Conservation (phyloP, 176 grass and related monocot species). For the Aechmea fasciata region DNA sequence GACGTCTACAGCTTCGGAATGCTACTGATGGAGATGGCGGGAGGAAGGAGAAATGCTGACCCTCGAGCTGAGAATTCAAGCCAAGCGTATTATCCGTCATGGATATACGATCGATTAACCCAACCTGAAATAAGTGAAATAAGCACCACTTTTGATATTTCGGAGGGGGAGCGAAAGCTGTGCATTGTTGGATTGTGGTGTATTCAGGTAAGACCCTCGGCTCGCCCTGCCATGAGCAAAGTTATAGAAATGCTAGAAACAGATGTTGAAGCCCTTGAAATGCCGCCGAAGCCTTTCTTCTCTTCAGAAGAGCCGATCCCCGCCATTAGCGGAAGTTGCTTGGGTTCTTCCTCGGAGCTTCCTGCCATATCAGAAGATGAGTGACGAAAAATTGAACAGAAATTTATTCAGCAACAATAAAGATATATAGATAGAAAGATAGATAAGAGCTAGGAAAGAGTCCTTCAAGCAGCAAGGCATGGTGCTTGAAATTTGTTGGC, state of each 20-base stretch:
- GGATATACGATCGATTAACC: slow-evolving; percentile 24
- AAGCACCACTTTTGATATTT: neutral
- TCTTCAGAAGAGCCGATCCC: too few relatives aligned
- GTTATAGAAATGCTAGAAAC: neutral
- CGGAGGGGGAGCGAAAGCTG: slow-evolving; percentile 29
- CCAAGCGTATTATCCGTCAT: slow-evolving; percentile 25
- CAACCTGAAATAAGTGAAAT: slow-evolving; percentile 1
- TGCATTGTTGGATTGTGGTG: slow-evolving; percentile 30
- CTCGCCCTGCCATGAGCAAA: slow-evolving; percentile 12
- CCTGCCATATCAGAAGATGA: too few relatives aligned
- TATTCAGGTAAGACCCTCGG: slow-evolving; percentile 30
- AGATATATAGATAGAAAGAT: too few relatives aligned
- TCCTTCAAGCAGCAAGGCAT: too few relatives aligned
- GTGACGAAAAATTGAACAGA: too few relatives aligned
- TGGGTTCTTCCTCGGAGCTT: too few relatives aligned
- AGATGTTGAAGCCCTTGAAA: neutral
- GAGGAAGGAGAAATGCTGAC: slow-evolving; percentile 22
- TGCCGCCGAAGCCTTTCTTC: slow-evolving; percentile 7
- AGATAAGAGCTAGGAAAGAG: too few relatives aligned
- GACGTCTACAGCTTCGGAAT: slow-evolving; percentile 58
- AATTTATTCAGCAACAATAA: too few relatives aligned
- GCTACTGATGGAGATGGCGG: slow-evolving; percentile 41
- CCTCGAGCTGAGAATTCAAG: neutral
- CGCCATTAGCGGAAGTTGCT: too few relatives aligned
- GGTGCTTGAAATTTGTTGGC: too few relatives aligned